phyloP scores from a whole-genome alignment of 768 basidiomycete species.

The Tulasnella sp. region DNA sequence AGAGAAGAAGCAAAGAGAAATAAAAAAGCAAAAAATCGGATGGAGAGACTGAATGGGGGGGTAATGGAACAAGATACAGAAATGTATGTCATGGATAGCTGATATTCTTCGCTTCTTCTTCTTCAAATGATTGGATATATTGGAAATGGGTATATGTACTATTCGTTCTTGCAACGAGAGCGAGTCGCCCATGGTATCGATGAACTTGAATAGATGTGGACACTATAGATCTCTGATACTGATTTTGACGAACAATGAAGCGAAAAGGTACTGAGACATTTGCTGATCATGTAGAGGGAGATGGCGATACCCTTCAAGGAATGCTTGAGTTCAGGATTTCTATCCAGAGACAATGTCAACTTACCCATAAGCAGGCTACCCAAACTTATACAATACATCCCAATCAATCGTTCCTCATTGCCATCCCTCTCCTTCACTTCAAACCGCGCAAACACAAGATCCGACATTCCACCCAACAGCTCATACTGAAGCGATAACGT shows the following conservation, averaged over 20 bases:
- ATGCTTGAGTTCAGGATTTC: not conserved
- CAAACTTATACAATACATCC: constrained; percentile 58
- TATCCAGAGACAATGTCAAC: constrained; percentile 20
- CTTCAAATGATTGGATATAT: no score
- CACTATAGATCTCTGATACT: constrained; percentile 35
- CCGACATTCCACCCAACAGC: constrained; percentile 60
- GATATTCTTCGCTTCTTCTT: no score
- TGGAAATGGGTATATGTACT: no score
- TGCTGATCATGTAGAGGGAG: constrained; percentile 80
- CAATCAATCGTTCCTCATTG: constrained; percentile 52
- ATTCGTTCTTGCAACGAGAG: no score
- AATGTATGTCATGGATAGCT: no score
- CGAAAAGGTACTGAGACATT: constrained; percentile 79
- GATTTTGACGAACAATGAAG: constrained; percentile 77
- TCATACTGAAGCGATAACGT: constrained; percentile 59
- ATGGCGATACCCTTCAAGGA: constrained; percentile 63
- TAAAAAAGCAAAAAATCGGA: no score
- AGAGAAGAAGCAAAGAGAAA: constrained; percentile 13
- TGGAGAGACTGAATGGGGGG: no score
- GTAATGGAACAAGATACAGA: no score
- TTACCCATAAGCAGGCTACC: constrained; percentile 60
- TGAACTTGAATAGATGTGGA: no score
- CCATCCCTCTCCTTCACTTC: constrained; percentile 51
- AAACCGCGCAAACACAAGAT: constrained; percentile 74
- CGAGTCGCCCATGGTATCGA: no score